Evolutionary conservation across 2,329 filamentous ascomycete genomes (phyloP), one percentile per base, ranked within the genome.

Genomic region (Ophiocordyceps robertsii): DNA sequence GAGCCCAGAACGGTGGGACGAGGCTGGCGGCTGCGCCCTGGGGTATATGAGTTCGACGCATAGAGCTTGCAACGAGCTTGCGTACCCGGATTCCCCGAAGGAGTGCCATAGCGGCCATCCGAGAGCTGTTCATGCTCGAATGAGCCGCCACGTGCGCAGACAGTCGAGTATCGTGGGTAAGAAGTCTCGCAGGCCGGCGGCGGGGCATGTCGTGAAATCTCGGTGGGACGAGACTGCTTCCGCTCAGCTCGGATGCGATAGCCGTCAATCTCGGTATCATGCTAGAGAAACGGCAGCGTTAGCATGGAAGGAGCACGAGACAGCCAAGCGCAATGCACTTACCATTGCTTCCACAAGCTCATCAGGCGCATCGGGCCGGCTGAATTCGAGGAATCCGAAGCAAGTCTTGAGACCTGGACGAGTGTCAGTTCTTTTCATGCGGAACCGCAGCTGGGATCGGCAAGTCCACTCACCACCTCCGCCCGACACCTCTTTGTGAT

Each of bases 381-480:
- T 47, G 40, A 64, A 69, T 49, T 68, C 65, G 5, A 70, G 55
- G 40, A 65, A 65, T 1, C 56, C 61, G 43, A 57, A 63, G 11
- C 52, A 53, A 17, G 47, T 52, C 12, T 44, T 44, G 13, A 43
- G 40, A n/a, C 37, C 56, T 53, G 30, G 11, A 21, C 19, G 12
- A 27, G n/a, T 24, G 17, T 36, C 17, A 17, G 16, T 13, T 3
- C 6, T 33, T 33, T 13, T 6, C 6, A 33, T 16, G 31, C 31
- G 12, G 13, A n/a, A 6, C 12, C 31, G 5, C n/a, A 13, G 13
- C 11, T 10, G 9, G 33, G 6, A 8, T 16, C 17, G 19, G 9
- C n/a, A 6, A n/a, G 27, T 9, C 3, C 21, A 29, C 41, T 41
- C 43, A 50, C 41, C 43, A 41, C 48, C 43, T 49, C 46, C 43